Conservation (phyloP, 208 protist genomes). For the Trichomonas vaginalis region DNA sequence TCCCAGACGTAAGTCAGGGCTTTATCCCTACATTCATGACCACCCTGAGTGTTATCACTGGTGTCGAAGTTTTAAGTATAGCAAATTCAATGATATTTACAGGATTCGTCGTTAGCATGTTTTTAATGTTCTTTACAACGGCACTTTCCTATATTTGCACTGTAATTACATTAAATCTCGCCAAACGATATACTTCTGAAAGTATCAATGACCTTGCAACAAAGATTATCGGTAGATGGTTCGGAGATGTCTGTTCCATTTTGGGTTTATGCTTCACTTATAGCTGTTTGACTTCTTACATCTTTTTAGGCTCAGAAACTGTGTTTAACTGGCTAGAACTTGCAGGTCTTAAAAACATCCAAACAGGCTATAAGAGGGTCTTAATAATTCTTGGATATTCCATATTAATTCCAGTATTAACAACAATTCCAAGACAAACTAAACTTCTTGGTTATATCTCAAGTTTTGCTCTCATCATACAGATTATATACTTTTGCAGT, state of each 20-base stretch:
- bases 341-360: neutral
- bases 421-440: neutral
- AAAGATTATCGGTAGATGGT: neutral
- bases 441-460: neutral
- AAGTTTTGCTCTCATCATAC: neutral
- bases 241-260: neutral
- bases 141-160: neutral
- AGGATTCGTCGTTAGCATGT: neutral
- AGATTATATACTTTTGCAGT: neutral
- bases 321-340: neutral
- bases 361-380: neutral
- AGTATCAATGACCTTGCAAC: neutral
- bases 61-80: neutral
- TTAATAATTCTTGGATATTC: neutral
- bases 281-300: neutral
- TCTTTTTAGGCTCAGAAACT: neutral
- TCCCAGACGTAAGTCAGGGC: neutral
- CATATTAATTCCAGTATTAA: neutral
- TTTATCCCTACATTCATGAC: neutral
- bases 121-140: neutral
- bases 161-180: neutral
- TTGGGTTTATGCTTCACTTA: neutral
- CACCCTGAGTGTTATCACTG: neutral
- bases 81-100: neutral
- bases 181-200: neutral